Evolutionary conservation across 257 asterid species (phyloP), one percentile per base, ranked within the genome.

Genomic region (Salvia miltiorrhiza): DNA sequence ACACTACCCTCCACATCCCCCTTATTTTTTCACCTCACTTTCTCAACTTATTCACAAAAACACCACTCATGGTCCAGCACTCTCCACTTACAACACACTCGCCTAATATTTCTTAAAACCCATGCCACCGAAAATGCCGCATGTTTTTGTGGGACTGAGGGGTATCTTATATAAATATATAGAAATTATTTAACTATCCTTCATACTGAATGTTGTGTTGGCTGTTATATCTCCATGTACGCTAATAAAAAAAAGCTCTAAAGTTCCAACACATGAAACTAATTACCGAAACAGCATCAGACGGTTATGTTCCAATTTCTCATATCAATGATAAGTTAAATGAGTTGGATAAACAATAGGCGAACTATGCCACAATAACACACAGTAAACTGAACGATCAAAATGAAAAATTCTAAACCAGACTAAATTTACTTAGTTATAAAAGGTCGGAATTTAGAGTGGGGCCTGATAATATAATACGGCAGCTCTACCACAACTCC

Each of bases 251-350:
- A 30, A 53, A 55, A 13, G 11, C 7, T 11, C 16, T 48, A 32
- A 14, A 45, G 24, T 59, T 37, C 53, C 7, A 72, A 30, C n/a
- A 8, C 37, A 24, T 30, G 21, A 61, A 57, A 44, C 63, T 26
- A 41, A 55, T 47, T 10, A 57, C n/a, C 23, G 3, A 53, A 63
- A 43, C 62, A 54, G 68, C 67, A 52, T 63, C 61, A 73, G 45
- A 50, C 41, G 45, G 23, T n/a, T 73, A 20, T 35, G 65, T 19
- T 43, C 40, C 67, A 47, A 57, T 16, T 52, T 41, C 60, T 59
- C 14, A 33, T 9, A 61, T n/a, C 52, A 77, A 20, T 63, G 23
- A 32, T 32, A 17, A 35, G 57, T 12, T 52, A 57, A 47, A n/a
- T 43, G 43, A 76, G 26, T 44, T 32, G 62, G 49, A 50, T 32